Evolutionary conservation across 2,329 filamentous ascomycete species (phyloP).

Genomic region (Chaetomiaceae sp.): DNA sequence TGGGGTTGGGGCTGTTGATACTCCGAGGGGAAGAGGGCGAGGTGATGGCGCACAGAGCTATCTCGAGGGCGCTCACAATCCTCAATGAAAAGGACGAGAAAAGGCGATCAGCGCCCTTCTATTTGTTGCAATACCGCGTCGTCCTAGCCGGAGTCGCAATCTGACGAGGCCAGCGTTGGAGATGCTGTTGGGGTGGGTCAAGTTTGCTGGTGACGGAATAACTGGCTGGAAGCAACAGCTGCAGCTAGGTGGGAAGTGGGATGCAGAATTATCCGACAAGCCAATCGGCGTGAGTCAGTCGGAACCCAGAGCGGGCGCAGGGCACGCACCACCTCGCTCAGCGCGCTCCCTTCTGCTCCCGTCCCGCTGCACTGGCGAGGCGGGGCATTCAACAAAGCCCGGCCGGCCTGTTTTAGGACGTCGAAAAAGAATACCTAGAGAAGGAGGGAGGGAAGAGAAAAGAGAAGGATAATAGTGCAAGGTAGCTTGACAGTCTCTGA

Average conservation of each 20-base stretch:
- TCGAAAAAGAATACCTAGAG: too few species aligned
- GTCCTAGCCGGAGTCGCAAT: constrained; percentile 10
- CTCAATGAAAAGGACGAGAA: not conserved
- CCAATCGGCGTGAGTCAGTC: constrained; percentile 18
- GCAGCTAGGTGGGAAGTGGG: constrained; percentile 13
- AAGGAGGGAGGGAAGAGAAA: too few species aligned
- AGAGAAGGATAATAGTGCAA: too few species aligned
- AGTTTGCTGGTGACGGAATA: constrained; percentile 8
- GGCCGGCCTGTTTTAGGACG: too few species aligned
- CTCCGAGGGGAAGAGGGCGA: not conserved
- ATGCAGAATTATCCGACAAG: constrained; percentile 22
- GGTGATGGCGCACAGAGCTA: not conserved
- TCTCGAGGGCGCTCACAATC: not conserved
- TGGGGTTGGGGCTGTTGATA: not conserved
- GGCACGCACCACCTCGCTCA: too few species aligned
- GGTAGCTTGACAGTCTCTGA: too few species aligned
- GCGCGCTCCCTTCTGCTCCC: too few species aligned
- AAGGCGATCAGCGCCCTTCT: not conserved
- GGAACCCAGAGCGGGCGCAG: too few species aligned
- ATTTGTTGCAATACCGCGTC: not conserved
- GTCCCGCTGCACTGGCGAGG: too few species aligned
- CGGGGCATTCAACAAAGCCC: too few species aligned
- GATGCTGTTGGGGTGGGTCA: constrained; percentile 17
- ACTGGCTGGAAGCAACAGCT: constrained; percentile 4
- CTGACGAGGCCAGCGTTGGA: constrained; percentile 13